Conservation (phyloP, 768 basidiomycete genomes). For the Tephrocybe sp. region DNA sequence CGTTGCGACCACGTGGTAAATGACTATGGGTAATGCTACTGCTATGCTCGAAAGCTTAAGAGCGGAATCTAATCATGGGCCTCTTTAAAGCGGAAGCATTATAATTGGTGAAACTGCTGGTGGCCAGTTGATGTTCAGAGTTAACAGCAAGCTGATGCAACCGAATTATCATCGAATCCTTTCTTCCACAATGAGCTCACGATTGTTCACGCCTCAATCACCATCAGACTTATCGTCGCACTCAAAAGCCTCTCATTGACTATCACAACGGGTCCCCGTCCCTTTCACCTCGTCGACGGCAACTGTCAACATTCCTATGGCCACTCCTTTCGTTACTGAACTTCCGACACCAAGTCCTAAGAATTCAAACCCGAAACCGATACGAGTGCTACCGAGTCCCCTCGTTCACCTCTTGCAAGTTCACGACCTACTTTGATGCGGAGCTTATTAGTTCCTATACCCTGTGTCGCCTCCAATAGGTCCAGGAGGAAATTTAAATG, state of each 20-base stretch:
- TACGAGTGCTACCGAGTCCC: slow-evolving; percentile 22
- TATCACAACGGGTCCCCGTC: slow-evolving; percentile 38
- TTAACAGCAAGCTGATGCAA: too few species aligned
- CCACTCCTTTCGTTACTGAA: slow-evolving; percentile 14
- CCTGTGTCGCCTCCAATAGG: slow-evolving; percentile 20
- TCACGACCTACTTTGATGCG: slow-evolving; percentile 18
- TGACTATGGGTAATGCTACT: too few species aligned
- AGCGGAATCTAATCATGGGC: too few species aligned
- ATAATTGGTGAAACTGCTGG: too few species aligned
- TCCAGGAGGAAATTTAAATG: slow-evolving; percentile 24
- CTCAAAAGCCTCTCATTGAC: slow-evolving; percentile 30
- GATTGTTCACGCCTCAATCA: slow-evolving; percentile 9
- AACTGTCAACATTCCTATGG: slow-evolving; percentile 22
- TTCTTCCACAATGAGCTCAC: slow-evolving; percentile 13
- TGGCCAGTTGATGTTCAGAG: too few species aligned
- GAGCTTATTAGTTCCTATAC: slow-evolving; percentile 19
- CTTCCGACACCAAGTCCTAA: slow-evolving; percentile 22
- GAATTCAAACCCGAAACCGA: slow-evolving; percentile 22
- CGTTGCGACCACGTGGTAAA: too few species aligned
- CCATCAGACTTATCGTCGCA: slow-evolving; percentile 5
- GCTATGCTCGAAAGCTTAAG: too few species aligned
- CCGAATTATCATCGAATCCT: too few species aligned
- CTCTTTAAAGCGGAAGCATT: too few species aligned
- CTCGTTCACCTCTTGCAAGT: slow-evolving; percentile 12
- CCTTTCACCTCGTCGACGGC: slow-evolving; percentile 48